A percentile compares a stretch with the other conserved stretches of the same genome.
These are phyloP conservation scores for Xylaria sp. DNA, from an alignment of 2,329 filamentous ascomycete species.

Conservation along the genomic window DNA sequence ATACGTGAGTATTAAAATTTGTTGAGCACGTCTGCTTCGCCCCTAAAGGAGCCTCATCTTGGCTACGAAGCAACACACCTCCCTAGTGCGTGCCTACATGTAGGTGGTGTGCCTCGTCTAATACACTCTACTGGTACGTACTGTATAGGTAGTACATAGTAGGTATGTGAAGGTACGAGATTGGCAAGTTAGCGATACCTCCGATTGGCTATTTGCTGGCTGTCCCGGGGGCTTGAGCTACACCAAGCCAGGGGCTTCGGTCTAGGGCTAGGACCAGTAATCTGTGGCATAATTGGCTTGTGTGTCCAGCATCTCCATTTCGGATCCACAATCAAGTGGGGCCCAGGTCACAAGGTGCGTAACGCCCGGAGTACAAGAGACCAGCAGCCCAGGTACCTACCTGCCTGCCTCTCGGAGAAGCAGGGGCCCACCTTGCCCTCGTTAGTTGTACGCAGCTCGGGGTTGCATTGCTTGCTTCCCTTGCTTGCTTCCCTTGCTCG, in stretches of 20 bases:
- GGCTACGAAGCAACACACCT: not conserved
- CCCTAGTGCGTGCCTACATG: too few relatives aligned
- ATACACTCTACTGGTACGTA: not conserved
- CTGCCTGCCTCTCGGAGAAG: constrained; percentile 1
- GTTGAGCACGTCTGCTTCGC: not conserved
- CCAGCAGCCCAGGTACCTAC: constrained; percentile 11
- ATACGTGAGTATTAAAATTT: not conserved
- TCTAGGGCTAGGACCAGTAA: constrained; percentile 18
- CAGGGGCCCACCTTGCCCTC: constrained; percentile 1
- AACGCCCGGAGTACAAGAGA: constrained; percentile 23
- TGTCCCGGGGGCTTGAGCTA: constrained; percentile 23
- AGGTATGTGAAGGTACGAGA: too few relatives aligned
- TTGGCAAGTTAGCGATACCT: constrained; percentile 22
- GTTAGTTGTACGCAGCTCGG: constrained; percentile 10
- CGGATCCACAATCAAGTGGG: constrained; percentile 25
- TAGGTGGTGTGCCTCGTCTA: not conserved
- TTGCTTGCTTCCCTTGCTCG: constrained; percentile 5
- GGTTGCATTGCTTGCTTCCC: constrained; percentile 4
- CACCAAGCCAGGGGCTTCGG: constrained; percentile 22
- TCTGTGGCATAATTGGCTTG: constrained; percentile 16
- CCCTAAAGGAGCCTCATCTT: not conserved
- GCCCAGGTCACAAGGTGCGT: constrained; percentile 32
- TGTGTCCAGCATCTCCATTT: constrained; percentile 1
- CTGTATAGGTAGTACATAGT: too few relatives aligned
- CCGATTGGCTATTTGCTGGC: constrained; percentile 9